phyloP scores from a whole-genome alignment of 2,329 filamentous ascomycete species.

The Epichloe aotearoae region DNA sequence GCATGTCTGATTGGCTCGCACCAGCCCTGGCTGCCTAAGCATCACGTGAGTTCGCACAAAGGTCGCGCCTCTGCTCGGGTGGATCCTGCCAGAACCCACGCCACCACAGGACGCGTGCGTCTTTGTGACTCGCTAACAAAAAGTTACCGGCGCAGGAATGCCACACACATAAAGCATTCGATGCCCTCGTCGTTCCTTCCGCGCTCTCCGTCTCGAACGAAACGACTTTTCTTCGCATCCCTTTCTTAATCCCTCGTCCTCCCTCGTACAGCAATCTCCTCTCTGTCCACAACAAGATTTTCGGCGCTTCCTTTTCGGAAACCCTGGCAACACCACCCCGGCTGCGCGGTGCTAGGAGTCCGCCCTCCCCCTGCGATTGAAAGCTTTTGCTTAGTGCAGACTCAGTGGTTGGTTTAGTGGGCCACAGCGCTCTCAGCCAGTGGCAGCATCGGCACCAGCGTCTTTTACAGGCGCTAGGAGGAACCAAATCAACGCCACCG shows the following conservation, averaged over 20 bases:
- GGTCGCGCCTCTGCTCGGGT: constrained; percentile 15
- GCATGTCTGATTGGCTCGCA: background rate
- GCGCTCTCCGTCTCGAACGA: background rate
- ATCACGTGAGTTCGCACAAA: constrained; percentile 25
- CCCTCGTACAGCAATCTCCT: background rate
- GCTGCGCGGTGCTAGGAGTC: background rate
- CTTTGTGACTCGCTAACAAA: constrained; percentile 6
- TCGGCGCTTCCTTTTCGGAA: background rate
- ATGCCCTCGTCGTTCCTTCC: background rate
- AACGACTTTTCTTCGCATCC: background rate
- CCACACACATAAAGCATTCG: background rate
- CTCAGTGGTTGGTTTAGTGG: background rate
- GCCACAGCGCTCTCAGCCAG: background rate
- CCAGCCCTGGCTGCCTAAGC: constrained; percentile 18
- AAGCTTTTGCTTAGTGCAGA: background rate
- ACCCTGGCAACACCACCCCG: background rate
- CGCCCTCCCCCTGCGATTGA: background rate
- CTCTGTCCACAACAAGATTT: background rate
- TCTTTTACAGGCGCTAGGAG: background rate
- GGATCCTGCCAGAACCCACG: background rate
- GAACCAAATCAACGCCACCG: background rate
- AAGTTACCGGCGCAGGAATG: background rate
- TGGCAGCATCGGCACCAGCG: background rate
- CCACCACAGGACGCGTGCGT: constrained; percentile 11
- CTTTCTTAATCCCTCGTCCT: background rate